Conservation (phyloP, 2,329 filamentous ascomycete genomes). For the Arthrobotrys pseudoclavata region DNA sequence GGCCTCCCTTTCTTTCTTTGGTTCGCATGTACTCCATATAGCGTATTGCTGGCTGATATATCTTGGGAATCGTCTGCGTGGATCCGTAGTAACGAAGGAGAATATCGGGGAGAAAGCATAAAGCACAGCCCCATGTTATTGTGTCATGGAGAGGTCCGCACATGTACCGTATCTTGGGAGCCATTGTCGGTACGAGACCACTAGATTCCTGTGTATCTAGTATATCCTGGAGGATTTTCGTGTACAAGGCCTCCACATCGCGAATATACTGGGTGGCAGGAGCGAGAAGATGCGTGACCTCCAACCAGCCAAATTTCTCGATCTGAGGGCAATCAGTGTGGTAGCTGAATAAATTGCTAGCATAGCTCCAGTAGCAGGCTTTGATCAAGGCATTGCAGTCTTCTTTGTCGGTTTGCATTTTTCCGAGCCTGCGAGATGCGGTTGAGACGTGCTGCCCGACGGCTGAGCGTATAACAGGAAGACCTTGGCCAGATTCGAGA, state of each 20-base stretch:
- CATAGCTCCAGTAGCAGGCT: slow-evolving; percentile 69
- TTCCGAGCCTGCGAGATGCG: slow-evolving; percentile 65
- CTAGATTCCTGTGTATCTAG: slow-evolving; percentile 68
- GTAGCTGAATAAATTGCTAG: slow-evolving; percentile 68
- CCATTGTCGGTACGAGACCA: slow-evolving; percentile 69
- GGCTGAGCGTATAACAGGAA: slow-evolving; percentile 66
- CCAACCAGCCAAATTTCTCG: slow-evolving; percentile 70
- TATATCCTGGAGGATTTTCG: slow-evolving; percentile 69
- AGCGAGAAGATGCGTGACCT: slow-evolving; percentile 69
- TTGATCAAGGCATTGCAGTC: slow-evolving; percentile 68
- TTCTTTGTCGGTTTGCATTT: slow-evolving; percentile 66
- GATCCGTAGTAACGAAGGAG: slow-evolving; percentile 67
- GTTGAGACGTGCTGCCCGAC: slow-evolving; percentile 67
- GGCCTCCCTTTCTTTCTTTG: slow-evolving; percentile 67
- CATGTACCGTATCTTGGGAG: slow-evolving; percentile 69
- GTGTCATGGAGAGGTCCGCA: slow-evolving; percentile 69
- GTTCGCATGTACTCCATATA: slow-evolving; percentile 68
- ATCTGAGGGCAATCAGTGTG: slow-evolving; percentile 70
- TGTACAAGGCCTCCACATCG: slow-evolving; percentile 69
- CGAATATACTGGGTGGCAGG: slow-evolving; percentile 69
- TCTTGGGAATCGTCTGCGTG: slow-evolving; percentile 65
- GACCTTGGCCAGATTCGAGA: slow-evolving; percentile 61
- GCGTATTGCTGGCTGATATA: slow-evolving; percentile 66
- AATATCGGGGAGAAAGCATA: slow-evolving; percentile 66
- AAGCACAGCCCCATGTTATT: slow-evolving; percentile 68